Evolutionary conservation across 2,329 filamentous ascomycete species (phyloP).

Genomic region (Talaromyces sp.): DNA sequence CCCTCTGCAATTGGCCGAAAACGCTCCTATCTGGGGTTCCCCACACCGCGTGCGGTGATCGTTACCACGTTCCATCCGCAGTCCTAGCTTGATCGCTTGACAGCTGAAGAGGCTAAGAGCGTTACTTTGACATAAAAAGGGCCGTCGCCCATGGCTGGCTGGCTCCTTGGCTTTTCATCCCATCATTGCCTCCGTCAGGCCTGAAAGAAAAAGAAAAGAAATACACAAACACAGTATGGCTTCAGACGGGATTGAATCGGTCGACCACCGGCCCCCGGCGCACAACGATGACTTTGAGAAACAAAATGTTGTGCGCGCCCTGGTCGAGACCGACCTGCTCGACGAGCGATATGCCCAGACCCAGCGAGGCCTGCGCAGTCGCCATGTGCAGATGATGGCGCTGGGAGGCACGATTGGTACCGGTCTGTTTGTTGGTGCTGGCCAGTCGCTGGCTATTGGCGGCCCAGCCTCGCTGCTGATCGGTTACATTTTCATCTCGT

Average conservation of each 20-base stretch:
- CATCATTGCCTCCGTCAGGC: too few species aligned
- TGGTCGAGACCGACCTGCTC: constrained; percentile 34
- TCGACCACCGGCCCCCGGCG: not conserved
- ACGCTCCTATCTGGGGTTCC: not conserved
- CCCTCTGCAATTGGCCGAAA: not conserved
- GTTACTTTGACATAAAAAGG: not conserved
- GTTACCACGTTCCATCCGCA: not conserved
- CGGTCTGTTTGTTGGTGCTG: constrained; percentile 51
- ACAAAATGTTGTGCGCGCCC: constrained; percentile 20
- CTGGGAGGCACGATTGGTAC: constrained; percentile 54
- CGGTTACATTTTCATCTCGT: constrained; percentile 46
- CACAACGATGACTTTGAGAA: constrained; percentile 11
- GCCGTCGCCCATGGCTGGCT: not conserved
- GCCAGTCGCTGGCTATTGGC: constrained; percentile 46
- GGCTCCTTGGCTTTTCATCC: not conserved
- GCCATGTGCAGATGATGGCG: constrained; percentile 55
- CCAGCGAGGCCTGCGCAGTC: constrained; percentile 36
- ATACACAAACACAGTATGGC: too few species aligned
- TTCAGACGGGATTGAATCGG: not conserved
- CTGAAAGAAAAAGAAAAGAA: too few species aligned
- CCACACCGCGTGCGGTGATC: not conserved
- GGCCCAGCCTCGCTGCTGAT: constrained; percentile 49
- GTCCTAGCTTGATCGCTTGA: not conserved
- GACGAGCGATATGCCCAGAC: constrained; percentile 36
- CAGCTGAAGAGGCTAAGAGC: not conserved